Conservation (phyloP, 2,329 filamentous ascomycete genomes). For the Calonectria crousiana region DNA sequence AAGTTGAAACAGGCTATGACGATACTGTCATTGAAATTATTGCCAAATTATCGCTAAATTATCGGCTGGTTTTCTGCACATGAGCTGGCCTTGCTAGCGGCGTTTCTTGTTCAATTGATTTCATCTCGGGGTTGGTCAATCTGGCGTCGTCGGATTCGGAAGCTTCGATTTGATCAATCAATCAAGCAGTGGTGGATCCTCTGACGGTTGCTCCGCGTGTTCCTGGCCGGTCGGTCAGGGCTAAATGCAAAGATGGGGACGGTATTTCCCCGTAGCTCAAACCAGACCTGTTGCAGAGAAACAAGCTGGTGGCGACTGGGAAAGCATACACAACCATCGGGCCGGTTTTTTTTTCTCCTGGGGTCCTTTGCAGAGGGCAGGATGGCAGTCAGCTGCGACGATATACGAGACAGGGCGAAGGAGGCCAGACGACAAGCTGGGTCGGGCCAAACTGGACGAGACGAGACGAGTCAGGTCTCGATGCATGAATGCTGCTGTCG, state of each 20-base stretch:
- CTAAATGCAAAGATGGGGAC: neutral
- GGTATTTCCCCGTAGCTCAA: neutral
- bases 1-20: neutral
- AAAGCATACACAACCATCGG: neutral
- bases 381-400: conserved; percentile 10
- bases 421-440: conserved; percentile 3
- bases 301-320: neutral
- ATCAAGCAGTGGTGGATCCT: neutral
- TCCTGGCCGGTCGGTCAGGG: neutral
- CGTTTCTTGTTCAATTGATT: neutral
- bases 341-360: neutral
- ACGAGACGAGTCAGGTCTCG: conserved; percentile 20
- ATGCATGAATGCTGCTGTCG: conserved; percentile 5
- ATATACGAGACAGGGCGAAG: conserved; percentile 4
- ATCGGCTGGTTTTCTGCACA: neutral
- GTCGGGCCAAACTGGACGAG: conserved; percentile 11
- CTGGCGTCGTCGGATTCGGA: neutral
- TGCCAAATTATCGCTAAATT: neutral
- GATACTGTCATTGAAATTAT: neutral
- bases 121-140: neutral
- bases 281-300: neutral
- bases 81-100: neutral
- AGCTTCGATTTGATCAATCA: neutral
- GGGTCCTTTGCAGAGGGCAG: neutral
- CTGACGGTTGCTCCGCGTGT: neutral